A percentile compares a stretch with the other conserved stretches of the same genome.
These are phyloP conservation scores for Lactarius hatsudake DNA, from an alignment of 768 basidiomycete genomes.

Conservation along the genomic window DNA sequence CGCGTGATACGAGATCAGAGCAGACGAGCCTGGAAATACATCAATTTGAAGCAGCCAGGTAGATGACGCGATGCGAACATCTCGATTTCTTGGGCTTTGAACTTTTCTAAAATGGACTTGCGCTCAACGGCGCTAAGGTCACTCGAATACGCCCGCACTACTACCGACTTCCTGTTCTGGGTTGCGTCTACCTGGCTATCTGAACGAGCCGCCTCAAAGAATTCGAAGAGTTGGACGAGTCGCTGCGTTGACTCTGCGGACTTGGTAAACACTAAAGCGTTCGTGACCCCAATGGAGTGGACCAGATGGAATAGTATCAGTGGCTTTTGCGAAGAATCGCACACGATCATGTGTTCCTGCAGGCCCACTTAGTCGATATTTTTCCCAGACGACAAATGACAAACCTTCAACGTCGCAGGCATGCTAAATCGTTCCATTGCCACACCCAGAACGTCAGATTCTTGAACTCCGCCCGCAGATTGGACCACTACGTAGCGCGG, in stretches of 20 bases:
- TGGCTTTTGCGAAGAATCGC: slow-evolving; percentile 78
- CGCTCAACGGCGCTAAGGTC: slow-evolving; percentile 75
- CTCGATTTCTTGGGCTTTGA: slow-evolving; percentile 76
- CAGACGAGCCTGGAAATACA: slow-evolving; percentile 70
- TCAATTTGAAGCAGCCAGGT: slow-evolving; percentile 9
- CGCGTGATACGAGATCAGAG: slow-evolving; percentile 93
- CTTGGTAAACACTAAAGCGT: slow-evolving; percentile 94
- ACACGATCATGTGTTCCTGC: slow-evolving; percentile 86
- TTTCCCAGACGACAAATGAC: slow-evolving; percentile 29
- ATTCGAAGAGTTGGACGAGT: slow-evolving; percentile 76
- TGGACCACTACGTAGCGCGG: slow-evolving; percentile 91
- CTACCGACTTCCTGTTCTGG: slow-evolving; percentile 33
- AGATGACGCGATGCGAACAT: slow-evolving; percentile 51
- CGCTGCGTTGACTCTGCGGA: slow-evolving; percentile 86
- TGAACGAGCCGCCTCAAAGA: slow-evolving; percentile 60
- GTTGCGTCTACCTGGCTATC: slow-evolving; percentile 27
- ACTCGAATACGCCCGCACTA: slow-evolving; percentile 79
- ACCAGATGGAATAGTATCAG: slow-evolving; percentile 87
- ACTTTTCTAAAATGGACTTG: slow-evolving; percentile 72
- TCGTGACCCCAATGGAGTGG: slow-evolving; percentile 53
- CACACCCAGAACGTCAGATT: slow-evolving; percentile 46
- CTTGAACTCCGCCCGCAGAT: slow-evolving; percentile 33
- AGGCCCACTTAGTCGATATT: neutral
- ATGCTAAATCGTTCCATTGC: slow-evolving; percentile 78
- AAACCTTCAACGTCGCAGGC: slow-evolving; percentile 72